Conservation (phyloP, 129 eudicot genomes). For the sunflower (Helianthus annuus) region HanXRQr2.0-SUNRISE NC_035437.2:20605398-20605897, state of each 20-base stretch:
- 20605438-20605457: background rate
- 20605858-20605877: constrained; percentile 2
- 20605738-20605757: constrained; percentile 85
- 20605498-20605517: background rate
- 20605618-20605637: constrained; percentile 23
- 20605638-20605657: background rate
- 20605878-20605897: constrained; percentile 89
- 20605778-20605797: constrained; percentile 88
- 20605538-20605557: constrained; percentile 86
- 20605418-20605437: constrained; percentile 52
- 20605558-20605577: constrained; percentile 89
- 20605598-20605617: constrained; percentile 67
- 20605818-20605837: background rate
- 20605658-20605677: background rate
- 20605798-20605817: constrained; percentile 50
- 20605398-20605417: constrained; percentile 68
- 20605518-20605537: constrained; percentile 6
- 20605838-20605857: background rate
- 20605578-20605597: constrained; percentile 98
- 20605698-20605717: background rate
- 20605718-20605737: constrained; percentile 59
- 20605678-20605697: background rate
- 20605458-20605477: background rate
- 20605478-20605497: background rate
- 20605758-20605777: constrained; percentile 90